Evolutionary conservation across 495 filamentous ascomycete genomes (phyloP).

Genomic region (Chlorociboria aeruginascens): DNA sequence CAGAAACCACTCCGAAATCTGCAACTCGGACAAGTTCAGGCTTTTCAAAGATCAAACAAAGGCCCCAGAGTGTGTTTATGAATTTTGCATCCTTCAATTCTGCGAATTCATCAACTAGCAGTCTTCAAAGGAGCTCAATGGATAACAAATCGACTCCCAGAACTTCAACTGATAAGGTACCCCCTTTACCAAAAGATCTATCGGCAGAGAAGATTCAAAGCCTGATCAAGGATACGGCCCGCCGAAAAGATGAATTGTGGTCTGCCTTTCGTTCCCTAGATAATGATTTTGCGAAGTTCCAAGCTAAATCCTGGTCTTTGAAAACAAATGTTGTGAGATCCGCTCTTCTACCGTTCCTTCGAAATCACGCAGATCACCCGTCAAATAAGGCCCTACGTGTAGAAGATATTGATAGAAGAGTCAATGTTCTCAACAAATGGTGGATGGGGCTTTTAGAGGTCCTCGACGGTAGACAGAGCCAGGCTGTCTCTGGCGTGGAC

Average conservation of each 20-base stretch:
- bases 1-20: constrained; percentile 5
- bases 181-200: constrained; percentile 41
- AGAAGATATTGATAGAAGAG: constrained; percentile 79
- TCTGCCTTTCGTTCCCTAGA: constrained; percentile 71
- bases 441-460: constrained; percentile 86
- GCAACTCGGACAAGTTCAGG: constrained; percentile 2
- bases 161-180: constrained; percentile 35
- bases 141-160: constrained; percentile 37
- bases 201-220: constrained; percentile 45
- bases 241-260: constrained; percentile 78
- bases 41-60: constrained; percentile 10
- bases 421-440: constrained; percentile 84
- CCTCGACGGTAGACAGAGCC: constrained; percentile 52
- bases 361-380: constrained; percentile 54
- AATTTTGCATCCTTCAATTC: constrained; percentile 14
- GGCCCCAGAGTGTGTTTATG: constrained; percentile 20
- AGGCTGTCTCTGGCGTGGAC: constrained; percentile 64
- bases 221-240: constrained; percentile 28
- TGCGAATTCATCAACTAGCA: constrained; percentile 21
- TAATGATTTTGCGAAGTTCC: constrained; percentile 73
- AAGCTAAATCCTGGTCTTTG: constrained; percentile 60
- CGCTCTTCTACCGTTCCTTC: constrained; percentile 74
- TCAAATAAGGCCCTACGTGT: constrained; percentile 52
- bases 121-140: constrained; percentile 26
- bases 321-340: constrained; percentile 74